phyloP scores from a whole-genome alignment of 179 eudicot species.

The Sideroxylon spinosum region DNA sequence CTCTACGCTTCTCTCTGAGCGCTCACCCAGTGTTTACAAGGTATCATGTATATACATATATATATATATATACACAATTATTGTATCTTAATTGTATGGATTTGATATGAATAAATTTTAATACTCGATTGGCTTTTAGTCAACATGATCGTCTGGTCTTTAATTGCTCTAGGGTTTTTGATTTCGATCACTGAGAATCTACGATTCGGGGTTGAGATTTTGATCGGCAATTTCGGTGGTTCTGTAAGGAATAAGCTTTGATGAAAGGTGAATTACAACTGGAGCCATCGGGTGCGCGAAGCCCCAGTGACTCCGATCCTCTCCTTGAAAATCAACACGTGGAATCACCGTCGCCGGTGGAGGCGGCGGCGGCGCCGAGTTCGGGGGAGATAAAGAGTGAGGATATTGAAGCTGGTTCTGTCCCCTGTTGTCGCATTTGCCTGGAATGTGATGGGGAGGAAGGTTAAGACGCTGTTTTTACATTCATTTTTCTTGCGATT shows the following conservation, averaged over 20 bases:
- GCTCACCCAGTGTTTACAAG: not conserved
- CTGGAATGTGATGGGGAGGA: slow-evolving; percentile 79
- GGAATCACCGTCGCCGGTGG: slow-evolving; percentile 15
- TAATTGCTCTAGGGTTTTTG: slow-evolving; percentile 3
- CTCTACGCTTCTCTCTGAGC: not conserved
- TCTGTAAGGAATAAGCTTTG: slow-evolving; percentile 13
- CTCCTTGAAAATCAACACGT: slow-evolving; percentile 31
- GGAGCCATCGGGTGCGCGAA: slow-evolving; percentile 33
- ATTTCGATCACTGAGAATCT: not conserved
- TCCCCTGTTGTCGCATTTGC: slow-evolving; percentile 75
- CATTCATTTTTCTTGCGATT: not conserved
- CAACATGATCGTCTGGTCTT: not conserved
- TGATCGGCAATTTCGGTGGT: slow-evolving; percentile 21
- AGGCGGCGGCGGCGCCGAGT: slow-evolving; percentile 13
- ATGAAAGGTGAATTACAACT: slow-evolving; percentile 59
- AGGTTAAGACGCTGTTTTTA: slow-evolving; percentile 29
- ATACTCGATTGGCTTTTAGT: not conserved
- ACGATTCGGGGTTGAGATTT: not conserved
- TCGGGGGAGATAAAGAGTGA: slow-evolving; percentile 36
- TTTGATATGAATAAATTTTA: not conserved
- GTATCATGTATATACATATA: not conserved
- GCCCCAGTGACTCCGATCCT: slow-evolving; percentile 64
- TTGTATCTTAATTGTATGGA: not conserved
- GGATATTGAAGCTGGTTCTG: slow-evolving; percentile 55
- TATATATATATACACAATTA: not conserved